Evolutionary conservation across 1,139 yeast species (phyloP), one percentile per base, ranked within the genome.

Genomic region (Candida sp.): DNA sequence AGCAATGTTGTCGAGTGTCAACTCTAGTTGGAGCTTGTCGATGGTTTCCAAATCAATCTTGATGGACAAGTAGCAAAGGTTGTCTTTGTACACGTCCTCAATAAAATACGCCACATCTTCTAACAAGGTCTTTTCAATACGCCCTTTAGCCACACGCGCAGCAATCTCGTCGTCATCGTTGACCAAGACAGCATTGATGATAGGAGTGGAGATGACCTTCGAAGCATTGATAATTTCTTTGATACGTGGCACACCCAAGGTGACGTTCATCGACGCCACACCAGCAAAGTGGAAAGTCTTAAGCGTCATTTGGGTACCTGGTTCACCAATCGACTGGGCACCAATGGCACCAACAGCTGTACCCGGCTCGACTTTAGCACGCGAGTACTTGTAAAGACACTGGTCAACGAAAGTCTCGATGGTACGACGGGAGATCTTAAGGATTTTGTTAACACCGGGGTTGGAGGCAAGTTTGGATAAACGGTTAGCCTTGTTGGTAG

Each of bases 281-380:
- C 99, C 99, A 32, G 99, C 99, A 80, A 93, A 96, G 80, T 96
- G 99, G 97, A 96, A 96, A 62, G 99, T 94, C 69, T 94, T 94
- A 75, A 94, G 83, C 0, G 99, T 94, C 99, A 94, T 94, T 74
- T 94, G 99, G 31, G 99, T 94, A 31, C 99, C 99, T 48, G 99
- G 99, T 72, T 94, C 99, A 78, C 99, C 99, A 77, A 94, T 94
- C 44, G 98, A 92, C 77, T 94, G 99, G 1, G 99, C 99, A 99
- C 96, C 99, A 59, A 99, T 99, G 67, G 96, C 99, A 84, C 99
- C 99, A 66, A 94, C 84, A 50, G 94, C 98, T 7, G 99, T 94
- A 58, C 99, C 99, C 1, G 99, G 99, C 67, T 96, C 99, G 25
- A 96, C 98, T 70, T 87, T 88, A 11, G 99, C 97, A 59, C 88